phyloP scores from a whole-genome alignment of 2,329 filamentous ascomycete genomes.

The Aulographum hederae region DNA sequence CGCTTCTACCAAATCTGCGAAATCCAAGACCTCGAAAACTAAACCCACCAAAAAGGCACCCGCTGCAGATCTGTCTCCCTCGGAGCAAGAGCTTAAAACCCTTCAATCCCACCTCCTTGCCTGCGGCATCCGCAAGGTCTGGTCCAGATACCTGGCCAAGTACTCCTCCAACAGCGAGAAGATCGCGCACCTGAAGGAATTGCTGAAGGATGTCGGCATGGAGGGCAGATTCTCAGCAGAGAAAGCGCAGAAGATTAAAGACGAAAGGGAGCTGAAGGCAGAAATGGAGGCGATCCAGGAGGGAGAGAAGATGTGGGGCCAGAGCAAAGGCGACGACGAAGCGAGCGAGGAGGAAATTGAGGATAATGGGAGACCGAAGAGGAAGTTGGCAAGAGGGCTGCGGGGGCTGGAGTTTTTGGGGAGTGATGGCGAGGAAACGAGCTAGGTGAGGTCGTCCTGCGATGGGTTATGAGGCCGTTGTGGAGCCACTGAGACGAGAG shows the following conservation, averaged over 20 bases:
- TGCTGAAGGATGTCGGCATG: constrained; percentile 76
- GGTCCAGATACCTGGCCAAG: constrained; percentile 66
- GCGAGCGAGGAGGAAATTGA: constrained; percentile 6
- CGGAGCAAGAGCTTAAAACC: constrained; percentile 51
- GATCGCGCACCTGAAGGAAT: constrained; percentile 59
- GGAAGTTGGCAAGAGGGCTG: constrained; percentile 8
- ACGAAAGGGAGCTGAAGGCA: constrained; percentile 62
- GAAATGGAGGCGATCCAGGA: constrained; percentile 75
- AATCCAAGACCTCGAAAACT: constrained; percentile 11
- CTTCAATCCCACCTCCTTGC: constrained; percentile 74
- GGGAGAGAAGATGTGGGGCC: constrained; percentile 64
- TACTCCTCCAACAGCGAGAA: constrained; percentile 60
- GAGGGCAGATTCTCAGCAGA: constrained; percentile 71
- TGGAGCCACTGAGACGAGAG: too few relatives aligned
- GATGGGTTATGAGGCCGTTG: too few relatives aligned
- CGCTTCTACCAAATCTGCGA: constrained; percentile 5
- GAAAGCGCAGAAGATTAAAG: constrained; percentile 73
- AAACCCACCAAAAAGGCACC: constrained; percentile 20
- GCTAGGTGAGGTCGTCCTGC: too few relatives aligned
- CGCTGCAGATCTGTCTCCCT: not conserved
- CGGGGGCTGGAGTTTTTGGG: constrained; percentile 7
- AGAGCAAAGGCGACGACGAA: constrained; percentile 12
- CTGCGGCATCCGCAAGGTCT: constrained; percentile 84
- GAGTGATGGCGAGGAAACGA: constrained; percentile 6
- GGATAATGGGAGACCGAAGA: constrained; percentile 6